A percentile compares a stretch with the other conserved stretches of the same genome.
Conservation (phyloP, 768 basidiomycete genomes). For the Leucocoprinus birnbaumii region DNA sequence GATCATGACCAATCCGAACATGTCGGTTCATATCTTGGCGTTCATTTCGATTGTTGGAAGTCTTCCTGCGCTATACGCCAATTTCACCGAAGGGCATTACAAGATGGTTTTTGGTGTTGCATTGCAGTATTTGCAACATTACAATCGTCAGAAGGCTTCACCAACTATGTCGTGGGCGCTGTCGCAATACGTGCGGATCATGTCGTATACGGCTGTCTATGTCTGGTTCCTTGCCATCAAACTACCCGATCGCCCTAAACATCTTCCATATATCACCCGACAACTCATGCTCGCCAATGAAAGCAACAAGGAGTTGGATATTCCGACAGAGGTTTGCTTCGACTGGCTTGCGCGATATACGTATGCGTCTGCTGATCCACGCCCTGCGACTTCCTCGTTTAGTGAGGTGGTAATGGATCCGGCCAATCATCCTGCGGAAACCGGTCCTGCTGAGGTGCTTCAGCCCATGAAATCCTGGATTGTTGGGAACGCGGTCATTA, state of each 20-base stretch:
- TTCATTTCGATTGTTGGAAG: slow-evolving; percentile 88
- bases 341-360: slow-evolving; percentile 97
- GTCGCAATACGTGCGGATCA: slow-evolving; percentile 85
- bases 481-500: slow-evolving; percentile 79
- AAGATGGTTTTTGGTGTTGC: slow-evolving; percentile 95
- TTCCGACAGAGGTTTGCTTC: slow-evolving; percentile 93
- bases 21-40: slow-evolving; percentile 95
- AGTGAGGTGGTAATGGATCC: slow-evolving; percentile 73
- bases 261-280: slow-evolving; percentile 83
- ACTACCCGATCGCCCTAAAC: slow-evolving; percentile 73
- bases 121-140: slow-evolving; percentile 88
- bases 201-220: slow-evolving; percentile 90
- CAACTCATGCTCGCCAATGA: slow-evolving; percentile 87
- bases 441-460: slow-evolving; percentile 25
- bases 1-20: slow-evolving; percentile 91
- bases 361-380: slow-evolving; percentile 90
- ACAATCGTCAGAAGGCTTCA: slow-evolving; percentile 62
- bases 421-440: slow-evolving; percentile 37
- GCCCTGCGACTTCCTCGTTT: slow-evolving; percentile 77
- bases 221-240: slow-evolving; percentile 92
- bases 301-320: slow-evolving; percentile 70
- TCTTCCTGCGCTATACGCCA: slow-evolving; percentile 73
- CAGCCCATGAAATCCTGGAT: slow-evolving; percentile 69
- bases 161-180: slow-evolving; percentile 78
- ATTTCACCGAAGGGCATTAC: slow-evolving; percentile 89